Evolutionary conservation across 2,329 filamentous ascomycete genomes (phyloP).

Genomic region (Talaromyces sp.): DNA sequence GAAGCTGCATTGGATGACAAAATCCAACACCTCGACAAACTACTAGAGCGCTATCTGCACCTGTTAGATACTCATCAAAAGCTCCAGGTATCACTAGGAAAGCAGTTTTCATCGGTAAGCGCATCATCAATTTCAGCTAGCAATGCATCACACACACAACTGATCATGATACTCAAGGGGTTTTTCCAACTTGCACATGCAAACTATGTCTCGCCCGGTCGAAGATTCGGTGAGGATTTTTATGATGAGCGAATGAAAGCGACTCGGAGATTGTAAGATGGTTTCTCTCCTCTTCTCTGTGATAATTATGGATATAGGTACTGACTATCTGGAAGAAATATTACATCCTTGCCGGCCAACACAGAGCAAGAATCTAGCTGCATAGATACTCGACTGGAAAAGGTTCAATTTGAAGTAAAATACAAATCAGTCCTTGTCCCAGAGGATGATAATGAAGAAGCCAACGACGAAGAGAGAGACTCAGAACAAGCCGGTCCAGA

Average conservation of each 20-base stretch:
- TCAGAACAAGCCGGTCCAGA: neutral
- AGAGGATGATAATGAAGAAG: neutral
- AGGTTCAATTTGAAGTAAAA: neutral
- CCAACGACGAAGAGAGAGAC: slow-evolving; percentile 14
- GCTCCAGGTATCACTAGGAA: slow-evolving; percentile 34
- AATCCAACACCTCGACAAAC: slow-evolving; percentile 32
- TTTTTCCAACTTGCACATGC: slow-evolving; percentile 47
- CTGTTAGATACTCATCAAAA: slow-evolving; percentile 41
- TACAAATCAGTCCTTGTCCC: slow-evolving; percentile 3
- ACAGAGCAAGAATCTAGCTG: neutral
- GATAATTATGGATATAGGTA: neutral
- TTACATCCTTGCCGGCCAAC: neutral
- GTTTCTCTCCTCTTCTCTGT: neutral
- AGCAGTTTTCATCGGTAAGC: slow-evolving; percentile 37
- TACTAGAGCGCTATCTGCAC: slow-evolving; percentile 40
- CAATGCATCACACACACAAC: neutral
- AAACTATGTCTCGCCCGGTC: slow-evolving; percentile 43
- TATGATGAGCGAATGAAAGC: slow-evolving; percentile 51
- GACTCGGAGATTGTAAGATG: slow-evolving; percentile 34
- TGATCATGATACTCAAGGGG: slow-evolving; percentile 29
- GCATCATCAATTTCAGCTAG: neutral
- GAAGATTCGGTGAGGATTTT: slow-evolving; percentile 45
- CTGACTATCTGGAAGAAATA: neutral
- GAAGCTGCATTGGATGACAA: slow-evolving; percentile 20
- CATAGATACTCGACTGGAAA: neutral